phyloP scores from a whole-genome alignment of 176 grass and related monocot genomes.

The Carex pumila region DNA sequence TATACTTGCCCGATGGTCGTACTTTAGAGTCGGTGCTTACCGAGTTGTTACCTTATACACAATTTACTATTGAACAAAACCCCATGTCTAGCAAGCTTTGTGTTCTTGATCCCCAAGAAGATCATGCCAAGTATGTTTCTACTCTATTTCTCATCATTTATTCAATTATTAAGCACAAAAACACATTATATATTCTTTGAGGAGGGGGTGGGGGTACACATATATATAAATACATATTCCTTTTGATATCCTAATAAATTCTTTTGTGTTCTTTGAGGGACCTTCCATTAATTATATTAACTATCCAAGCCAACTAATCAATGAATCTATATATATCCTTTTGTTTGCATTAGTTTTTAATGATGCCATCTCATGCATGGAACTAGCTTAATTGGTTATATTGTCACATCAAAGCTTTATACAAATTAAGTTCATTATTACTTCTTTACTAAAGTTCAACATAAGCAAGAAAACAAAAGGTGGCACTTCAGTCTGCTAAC shows the following conservation, averaged over 20 bases:
- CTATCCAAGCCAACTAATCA: neutral
- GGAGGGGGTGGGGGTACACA: neutral
- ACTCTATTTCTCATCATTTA: neutral
- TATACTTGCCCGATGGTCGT: constrained; percentile 54
- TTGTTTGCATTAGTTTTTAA: neutral
- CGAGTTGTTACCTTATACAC: constrained; percentile 58
- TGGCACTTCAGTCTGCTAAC: neutral
- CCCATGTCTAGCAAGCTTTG: constrained; percentile 86
- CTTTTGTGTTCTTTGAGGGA: neutral
- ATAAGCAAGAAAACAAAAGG: neutral
- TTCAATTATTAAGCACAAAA: too few species aligned
- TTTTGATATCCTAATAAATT: neutral
- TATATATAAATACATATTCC: neutral
- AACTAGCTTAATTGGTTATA: neutral
- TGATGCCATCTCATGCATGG: neutral
- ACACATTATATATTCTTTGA: neutral
- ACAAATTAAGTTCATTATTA: neutral
- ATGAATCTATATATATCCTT: neutral
- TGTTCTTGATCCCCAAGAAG: constrained; percentile 29
- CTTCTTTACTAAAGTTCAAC: neutral
- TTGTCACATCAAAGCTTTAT: neutral
- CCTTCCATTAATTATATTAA: neutral
- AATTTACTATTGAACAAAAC: constrained; percentile 96
- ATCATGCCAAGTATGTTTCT: constrained; percentile 47
- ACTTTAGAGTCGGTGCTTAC: constrained; percentile 43